phyloP scores from a whole-genome alignment of 2,329 filamentous ascomycete genomes.

The Blastomyces gilchristii region DNA sequence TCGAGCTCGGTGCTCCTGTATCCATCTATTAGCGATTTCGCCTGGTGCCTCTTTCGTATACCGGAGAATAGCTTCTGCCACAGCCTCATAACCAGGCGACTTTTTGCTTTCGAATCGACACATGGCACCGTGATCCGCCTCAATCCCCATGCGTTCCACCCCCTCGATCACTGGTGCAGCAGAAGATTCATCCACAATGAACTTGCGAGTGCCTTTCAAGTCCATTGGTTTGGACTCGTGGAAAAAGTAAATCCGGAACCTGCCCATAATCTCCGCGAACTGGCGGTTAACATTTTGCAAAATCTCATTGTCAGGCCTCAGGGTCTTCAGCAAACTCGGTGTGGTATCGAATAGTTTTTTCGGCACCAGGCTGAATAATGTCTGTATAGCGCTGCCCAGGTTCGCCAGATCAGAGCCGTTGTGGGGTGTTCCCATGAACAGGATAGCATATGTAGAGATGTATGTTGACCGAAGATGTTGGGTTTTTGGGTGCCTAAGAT shows the following conservation, averaged over 20 bases:
- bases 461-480: slow-evolving; percentile 59
- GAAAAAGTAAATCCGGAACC: slow-evolving; percentile 65
- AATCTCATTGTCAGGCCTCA: slow-evolving; percentile 65
- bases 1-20: slow-evolving; percentile 42
- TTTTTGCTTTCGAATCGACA: slow-evolving; percentile 58
- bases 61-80: slow-evolving; percentile 39
- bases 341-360: slow-evolving; percentile 58
- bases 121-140: slow-evolving; percentile 61
- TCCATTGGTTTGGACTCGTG: slow-evolving; percentile 65
- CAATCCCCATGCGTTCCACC: slow-evolving; percentile 63
- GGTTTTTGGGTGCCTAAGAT: slow-evolving; percentile 44
- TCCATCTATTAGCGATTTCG: slow-evolving; percentile 49
- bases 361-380: slow-evolving; percentile 56
- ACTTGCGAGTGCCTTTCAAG: slow-evolving; percentile 49
- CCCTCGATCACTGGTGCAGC: slow-evolving; percentile 60
- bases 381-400: slow-evolving; percentile 58
- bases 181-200: slow-evolving; percentile 61
- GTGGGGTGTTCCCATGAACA: slow-evolving; percentile 70
- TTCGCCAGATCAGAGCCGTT: slow-evolving; percentile 57
- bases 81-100: slow-evolving; percentile 54
- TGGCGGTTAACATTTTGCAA: slow-evolving; percentile 63
- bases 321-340: slow-evolving; percentile 55
- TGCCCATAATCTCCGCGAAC: slow-evolving; percentile 60
- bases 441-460: slow-evolving; percentile 63
- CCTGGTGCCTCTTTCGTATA: slow-evolving; percentile 44